Evolutionary conservation across 768 basidiomycete genomes (phyloP), one percentile per base, ranked within the genome.

Genomic region (Rhodotorula sphaerocarpa): DNA sequence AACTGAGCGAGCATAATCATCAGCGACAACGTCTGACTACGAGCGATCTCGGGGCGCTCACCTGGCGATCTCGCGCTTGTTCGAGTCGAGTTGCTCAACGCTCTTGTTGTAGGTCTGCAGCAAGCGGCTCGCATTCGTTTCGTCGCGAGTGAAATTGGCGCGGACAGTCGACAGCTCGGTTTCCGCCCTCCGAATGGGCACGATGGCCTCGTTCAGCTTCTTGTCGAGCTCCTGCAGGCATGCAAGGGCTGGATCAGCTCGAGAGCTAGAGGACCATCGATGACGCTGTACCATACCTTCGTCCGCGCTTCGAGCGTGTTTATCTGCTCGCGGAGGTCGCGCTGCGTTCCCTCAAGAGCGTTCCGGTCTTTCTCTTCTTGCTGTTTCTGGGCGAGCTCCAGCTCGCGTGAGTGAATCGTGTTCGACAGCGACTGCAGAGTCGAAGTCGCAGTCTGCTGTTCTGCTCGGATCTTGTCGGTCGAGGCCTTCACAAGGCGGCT

Each of bases 251-350:
- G n/a, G n/a, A n/a, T 21, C 27, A 18, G n/a, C 7, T 6, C 18
- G 28, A n/a, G n/a, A n/a, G n/a, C n/a, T n/a, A n/a, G 6, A 15
- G 18, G n/a, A 23, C 16, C 5, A 15, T 6, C 21, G 7, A 45
- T 28, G 14, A 27, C n/a, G n/a, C n/a, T n/a, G n/a, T n/a, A n/a
- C n/a, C n/a, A n/a, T 14, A 71, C 71, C 62, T 83, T 84, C 73
- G 90, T 84, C 72, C 90, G 86, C 72, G 83, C 84, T 71, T 88
- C 85, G 21, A 91, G 80, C 27, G 75, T 78, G 20, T 79, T 78
- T 33, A 89, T 81, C 34, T 72, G 74, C 41, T 75, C 74, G 14
- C 79, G 78, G 12, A 78, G 70, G 21, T 72, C 69, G 57, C 80
- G 79, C 34, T 67, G 61, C 18, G 65, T 55, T 52, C 63, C 33